Evolutionary conservation across 2,329 filamentous ascomycete genomes (phyloP), one percentile per base, ranked within the genome.

Genomic region (Phyllosticta paracitricarpa): DNA sequence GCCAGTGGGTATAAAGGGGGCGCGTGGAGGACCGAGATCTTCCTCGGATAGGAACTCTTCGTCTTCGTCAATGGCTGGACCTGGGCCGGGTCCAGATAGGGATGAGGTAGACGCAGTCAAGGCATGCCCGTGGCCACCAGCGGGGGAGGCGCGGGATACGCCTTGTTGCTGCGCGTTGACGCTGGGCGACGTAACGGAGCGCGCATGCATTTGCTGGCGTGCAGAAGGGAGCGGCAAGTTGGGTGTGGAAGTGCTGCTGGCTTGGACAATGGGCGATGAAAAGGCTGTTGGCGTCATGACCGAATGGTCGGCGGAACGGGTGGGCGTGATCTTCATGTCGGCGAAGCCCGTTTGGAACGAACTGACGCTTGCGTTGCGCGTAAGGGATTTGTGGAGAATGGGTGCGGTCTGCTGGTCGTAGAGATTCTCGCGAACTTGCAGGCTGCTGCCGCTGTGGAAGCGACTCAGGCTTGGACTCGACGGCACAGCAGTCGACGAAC

Each of bases 361-460:
- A 0, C 83, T 82, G 1, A 85, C 83, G 57, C 84, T 89, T 48
- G 88, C 87, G 65, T 86, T 93, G 10, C 89, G 70, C 24, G 81
- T 83, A 25, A 89, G 80, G 0, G 91, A 94, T 69, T 94, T 89
- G 67, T 94, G 89, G 5, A 97, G 77, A 58, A 97, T 95, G 0
- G 93, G 93, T 10, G 94, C 80, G 6, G 94, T 95, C 70, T 96
- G 90, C 72, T 96, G 91, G 68, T 97, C 92, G 73, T 97, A 97
- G 0, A 97, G 77, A 70, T 90, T 86, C 24, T 92, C 89, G 10
- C 86, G 88, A 1, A 86, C 86, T 65, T 94, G 88, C 58, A 86
- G 85, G 14, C 40, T 48, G 35, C 66, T 64, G 14, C 68, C 66
- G 22, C 67, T 69, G 22, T 61, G 65, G 26, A 70, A 71, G 6